A percentile compares a stretch with the other conserved stretches of the same genome.
Conservation (phyloP, 2,329 filamentous ascomycete genomes). For the Ceratocystis lukuohia region DNA sequence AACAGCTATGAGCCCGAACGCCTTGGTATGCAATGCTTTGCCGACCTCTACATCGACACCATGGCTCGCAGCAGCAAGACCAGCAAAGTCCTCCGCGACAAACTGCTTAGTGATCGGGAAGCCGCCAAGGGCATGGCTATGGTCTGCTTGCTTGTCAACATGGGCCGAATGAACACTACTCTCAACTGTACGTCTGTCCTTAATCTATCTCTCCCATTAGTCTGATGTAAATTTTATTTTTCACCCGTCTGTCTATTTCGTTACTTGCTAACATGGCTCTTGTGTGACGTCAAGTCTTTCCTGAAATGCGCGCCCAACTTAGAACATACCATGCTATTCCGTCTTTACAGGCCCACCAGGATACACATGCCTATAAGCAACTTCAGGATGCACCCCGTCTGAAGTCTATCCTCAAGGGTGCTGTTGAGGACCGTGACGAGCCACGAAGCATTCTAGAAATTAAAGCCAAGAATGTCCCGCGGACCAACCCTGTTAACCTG, state of each 20-base stretch:
- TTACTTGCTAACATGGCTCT: not conserved
- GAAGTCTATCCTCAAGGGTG: constrained; percentile 94
- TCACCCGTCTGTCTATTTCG: constrained; percentile 17
- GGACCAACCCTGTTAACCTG: constrained; percentile 93
- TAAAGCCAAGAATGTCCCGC: constrained; percentile 48
- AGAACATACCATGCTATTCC: constrained; percentile 97
- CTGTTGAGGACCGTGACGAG: constrained; percentile 77
- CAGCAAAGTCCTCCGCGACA: constrained; percentile 95
- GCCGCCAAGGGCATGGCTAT: constrained; percentile 98
- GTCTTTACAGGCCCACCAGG: constrained; percentile 85
- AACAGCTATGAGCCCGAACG: constrained; percentile 63
- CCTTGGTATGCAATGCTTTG: constrained; percentile 61
- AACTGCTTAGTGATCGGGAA: constrained; percentile 79
- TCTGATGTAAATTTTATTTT: not conserved
- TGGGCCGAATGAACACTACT: constrained; percentile 97
- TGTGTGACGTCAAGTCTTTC: constrained; percentile 61
- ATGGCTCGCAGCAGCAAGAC: constrained; percentile 99
- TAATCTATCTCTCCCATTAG: not conserved
- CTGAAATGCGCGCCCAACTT: constrained; percentile 95
- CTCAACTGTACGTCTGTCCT: constrained; percentile 61
- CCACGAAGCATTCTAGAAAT: constrained; percentile 75
- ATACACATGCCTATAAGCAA: constrained; percentile 93
- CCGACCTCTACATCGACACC: constrained; percentile 93
- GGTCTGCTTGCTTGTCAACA: constrained; percentile 94
- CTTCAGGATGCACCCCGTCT: constrained; percentile 89